Evolutionary conservation across 768 basidiomycete genomes (phyloP).

Genomic region (Pulveroboletus sp.): DNA sequence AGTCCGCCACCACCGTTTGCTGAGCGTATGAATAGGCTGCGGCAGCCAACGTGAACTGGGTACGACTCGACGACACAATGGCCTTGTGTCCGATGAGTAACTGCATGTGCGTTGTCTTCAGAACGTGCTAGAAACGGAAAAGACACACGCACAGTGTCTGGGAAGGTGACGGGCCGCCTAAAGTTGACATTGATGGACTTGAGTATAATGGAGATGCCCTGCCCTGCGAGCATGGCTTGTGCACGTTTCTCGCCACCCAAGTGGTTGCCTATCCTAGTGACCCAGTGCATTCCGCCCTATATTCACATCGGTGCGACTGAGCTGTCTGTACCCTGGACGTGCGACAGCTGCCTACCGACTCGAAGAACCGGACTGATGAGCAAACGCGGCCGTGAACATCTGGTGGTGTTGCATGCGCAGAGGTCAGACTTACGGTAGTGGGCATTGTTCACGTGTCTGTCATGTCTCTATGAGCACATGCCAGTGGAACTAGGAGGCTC

Average conservation of each 20-base stretch:
- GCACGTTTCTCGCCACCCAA: conserved; percentile 56
- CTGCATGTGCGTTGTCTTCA: conserved; percentile 28
- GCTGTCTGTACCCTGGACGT: not conserved
- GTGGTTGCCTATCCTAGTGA: conserved; percentile 50
- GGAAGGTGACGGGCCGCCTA: conserved; percentile 67
- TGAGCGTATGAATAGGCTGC: conserved; percentile 64
- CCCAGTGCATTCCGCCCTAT: conserved; percentile 68
- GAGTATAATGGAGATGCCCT: conserved; percentile 69
- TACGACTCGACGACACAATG: conserved; percentile 33
- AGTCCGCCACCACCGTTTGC: conserved; percentile 56
- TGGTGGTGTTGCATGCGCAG: not conserved
- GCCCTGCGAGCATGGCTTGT: conserved; percentile 53
- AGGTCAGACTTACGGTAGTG: conserved; percentile 49
- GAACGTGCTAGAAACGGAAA: not conserved
- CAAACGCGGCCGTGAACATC: not conserved
- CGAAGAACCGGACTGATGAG: conserved; percentile 57
- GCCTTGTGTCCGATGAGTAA: conserved; percentile 63
- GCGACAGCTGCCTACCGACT: conserved; percentile 45
- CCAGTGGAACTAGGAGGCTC: not conserved
- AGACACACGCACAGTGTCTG: conserved; percentile 57
- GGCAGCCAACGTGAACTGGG: conserved; percentile 47
- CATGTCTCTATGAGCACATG: not conserved
- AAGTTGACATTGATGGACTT: conserved; percentile 67
- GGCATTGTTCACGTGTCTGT: conserved; percentile 75
- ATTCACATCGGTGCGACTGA: not conserved